These are phyloP conservation scores for Parietaria judaica DNA, from an alignment of 306 rosid species.

Conservation along the genomic window DNA sequence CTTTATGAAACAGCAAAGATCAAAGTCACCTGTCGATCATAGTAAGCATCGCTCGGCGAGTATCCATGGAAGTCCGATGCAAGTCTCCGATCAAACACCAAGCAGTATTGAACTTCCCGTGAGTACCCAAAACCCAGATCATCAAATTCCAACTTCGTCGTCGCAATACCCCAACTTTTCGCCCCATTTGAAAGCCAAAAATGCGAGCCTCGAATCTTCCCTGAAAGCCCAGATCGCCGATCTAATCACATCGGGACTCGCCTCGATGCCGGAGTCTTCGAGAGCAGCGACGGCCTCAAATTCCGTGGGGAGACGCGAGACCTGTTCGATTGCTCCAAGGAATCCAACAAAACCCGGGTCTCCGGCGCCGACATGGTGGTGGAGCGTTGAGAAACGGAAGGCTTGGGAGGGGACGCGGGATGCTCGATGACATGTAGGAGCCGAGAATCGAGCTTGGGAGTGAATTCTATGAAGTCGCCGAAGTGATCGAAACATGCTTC, in stretches of 20 bases:
- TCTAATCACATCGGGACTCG: conserved; percentile 28
- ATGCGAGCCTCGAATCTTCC: conserved; percentile 57
- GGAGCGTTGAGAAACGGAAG: too few species aligned
- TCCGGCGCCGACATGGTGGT: conserved; percentile 13
- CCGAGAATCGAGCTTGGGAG: too few species aligned
- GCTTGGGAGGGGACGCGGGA: too few species aligned
- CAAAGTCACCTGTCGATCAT: conserved; percentile 74
- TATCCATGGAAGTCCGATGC: conserved; percentile 46
- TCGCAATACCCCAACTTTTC: conserved; percentile 48
- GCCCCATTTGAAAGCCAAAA: conserved; percentile 70
- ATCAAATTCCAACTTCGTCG: conserved; percentile 59
- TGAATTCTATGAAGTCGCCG: too few species aligned
- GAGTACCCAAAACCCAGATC: conserved; percentile 79
- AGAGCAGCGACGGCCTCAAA: conserved; percentile 49
- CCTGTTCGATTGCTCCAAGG: conserved; percentile 36
- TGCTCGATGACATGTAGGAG: too few species aligned
- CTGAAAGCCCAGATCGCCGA: conserved; percentile 66
- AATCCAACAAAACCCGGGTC: conserved; percentile 35
- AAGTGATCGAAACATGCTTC: too few species aligned
- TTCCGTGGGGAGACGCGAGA: conserved; percentile 30
- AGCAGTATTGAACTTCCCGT: conserved; percentile 51
- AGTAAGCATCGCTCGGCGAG: conserved; percentile 57
- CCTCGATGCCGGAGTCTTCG: conserved; percentile 34
- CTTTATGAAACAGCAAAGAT: neutral
- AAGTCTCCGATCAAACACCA: conserved; percentile 77